These are phyloP conservation scores for Amauroascus niger DNA, from an alignment of 2,329 filamentous ascomycete genomes.

Conservation along the genomic window DNA sequence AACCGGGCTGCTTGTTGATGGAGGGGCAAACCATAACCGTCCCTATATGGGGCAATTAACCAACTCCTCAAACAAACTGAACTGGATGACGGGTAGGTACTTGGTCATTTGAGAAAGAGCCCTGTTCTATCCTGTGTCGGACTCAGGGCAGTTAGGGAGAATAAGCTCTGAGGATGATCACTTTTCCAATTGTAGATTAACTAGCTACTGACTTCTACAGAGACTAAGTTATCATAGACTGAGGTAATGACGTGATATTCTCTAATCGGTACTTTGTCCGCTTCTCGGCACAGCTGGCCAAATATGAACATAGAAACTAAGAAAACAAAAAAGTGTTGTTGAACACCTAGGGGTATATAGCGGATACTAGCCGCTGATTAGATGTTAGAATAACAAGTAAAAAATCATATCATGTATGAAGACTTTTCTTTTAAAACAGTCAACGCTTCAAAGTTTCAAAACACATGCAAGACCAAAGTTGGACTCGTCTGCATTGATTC, in stretches of 20 bases:
- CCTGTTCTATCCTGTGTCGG: no score
- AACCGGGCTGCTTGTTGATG: slow-evolving; percentile 21
- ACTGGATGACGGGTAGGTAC: no score
- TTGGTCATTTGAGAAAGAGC: no score
- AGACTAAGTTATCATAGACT: not conserved
- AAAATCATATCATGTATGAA: not conserved
- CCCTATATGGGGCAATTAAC: no score
- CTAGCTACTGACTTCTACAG: no score
- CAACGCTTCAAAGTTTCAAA: not conserved
- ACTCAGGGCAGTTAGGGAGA: no score
- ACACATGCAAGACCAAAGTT: not conserved
- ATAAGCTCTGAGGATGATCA: no score
- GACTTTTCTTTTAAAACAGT: not conserved
- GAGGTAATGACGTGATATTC: not conserved
- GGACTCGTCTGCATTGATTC: no score
- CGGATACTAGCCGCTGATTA: not conserved
- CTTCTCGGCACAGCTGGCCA: not conserved
- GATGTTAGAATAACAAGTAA: not conserved
- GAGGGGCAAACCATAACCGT: not conserved
- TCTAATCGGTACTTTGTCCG: not conserved
- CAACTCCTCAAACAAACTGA: no score
- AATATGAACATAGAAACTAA: not conserved
- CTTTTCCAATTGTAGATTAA: no score
- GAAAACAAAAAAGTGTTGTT: not conserved
- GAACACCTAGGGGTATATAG: not conserved